Evolutionary conservation across 2,329 filamentous ascomycete species (phyloP), one percentile per base, ranked within the genome.

Genomic region (Cercospora nicotianae): DNA sequence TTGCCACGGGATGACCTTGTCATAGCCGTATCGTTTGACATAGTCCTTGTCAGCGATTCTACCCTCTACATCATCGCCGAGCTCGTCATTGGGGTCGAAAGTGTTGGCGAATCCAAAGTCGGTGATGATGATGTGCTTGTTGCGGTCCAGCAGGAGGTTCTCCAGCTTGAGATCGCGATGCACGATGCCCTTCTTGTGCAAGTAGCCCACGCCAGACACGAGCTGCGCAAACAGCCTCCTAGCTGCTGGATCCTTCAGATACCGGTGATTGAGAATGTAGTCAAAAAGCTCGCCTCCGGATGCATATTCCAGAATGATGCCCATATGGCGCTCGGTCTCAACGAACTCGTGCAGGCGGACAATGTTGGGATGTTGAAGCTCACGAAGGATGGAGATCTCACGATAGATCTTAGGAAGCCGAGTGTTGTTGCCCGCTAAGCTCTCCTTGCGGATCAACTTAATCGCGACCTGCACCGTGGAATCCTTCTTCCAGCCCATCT

Each of bases 91-190:
- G 0, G 95, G 88, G 77, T 97, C 91, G 77, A 99, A 99, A 0
- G 94, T 98, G 80, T 99, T 99, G 73, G 95, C 95, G 79, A 99
- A 99, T 18, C 95, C 95, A 81, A 99, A 99, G 81, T 99, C 95
- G 16, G 95, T 99, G 77, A 99, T 99, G 81, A 99, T 99, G 77
- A 99, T 98, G 83, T 99, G 99, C 71, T 93, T 91, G 78, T 99
- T 97, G 70, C 94, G 90, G 81, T 99, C 95, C 62, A 99, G 86
- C 42, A 99, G 86, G 75, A 99, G 80, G 77, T 99, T 99, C 81
- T 99, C 95, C 58, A 99, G 85, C 82, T 99, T 99, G 72, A 99
- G 82, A 82, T 99, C 95, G 75, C 95, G 90, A 79, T 99, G 95
- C 13, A 99, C 95, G 73, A 99, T 99, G 69, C 95, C 95, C 82